phyloP scores from a whole-genome alignment of 1,284 basidiomycete species.

The Trametes sp. region DNA sequence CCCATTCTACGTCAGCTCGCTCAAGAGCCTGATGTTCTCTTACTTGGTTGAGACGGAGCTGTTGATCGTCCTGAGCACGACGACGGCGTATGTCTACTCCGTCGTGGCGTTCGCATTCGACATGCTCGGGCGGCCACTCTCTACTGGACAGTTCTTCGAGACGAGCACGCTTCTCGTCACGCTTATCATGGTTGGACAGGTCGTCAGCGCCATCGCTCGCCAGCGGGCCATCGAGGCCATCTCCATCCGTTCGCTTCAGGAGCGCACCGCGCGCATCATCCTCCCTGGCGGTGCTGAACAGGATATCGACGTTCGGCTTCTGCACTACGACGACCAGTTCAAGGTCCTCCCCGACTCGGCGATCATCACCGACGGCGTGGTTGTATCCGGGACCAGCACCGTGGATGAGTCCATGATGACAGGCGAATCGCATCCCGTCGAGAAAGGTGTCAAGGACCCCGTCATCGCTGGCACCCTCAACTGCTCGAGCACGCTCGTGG shows the following conservation, averaged over 20 bases:
- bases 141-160: constrained; percentile 53
- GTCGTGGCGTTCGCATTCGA: constrained; percentile 50
- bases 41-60: constrained; percentile 51
- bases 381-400: constrained; percentile 46
- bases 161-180: constrained; percentile 54
- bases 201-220: constrained; percentile 50
- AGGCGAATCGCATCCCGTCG: constrained; percentile 52
- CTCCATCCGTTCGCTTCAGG: constrained; percentile 46
- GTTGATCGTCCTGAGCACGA: constrained; percentile 51
- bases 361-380: constrained; percentile 52
- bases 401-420: constrained; percentile 56
- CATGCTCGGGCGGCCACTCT: constrained; percentile 44
- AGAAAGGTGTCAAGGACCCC: constrained; percentile 44
- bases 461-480: constrained; percentile 53
- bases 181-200: constrained; percentile 52
- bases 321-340: constrained; percentile 49
- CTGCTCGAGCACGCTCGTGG: constrained; percentile 45
- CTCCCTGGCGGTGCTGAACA: constrained; percentile 34
- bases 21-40: constrained; percentile 50
- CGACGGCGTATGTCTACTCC: constrained; percentile 53
- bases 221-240: constrained; percentile 47
- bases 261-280: constrained; percentile 43
- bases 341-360: constrained; percentile 46
- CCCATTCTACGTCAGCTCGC: constrained; percentile 48
- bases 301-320: constrained; percentile 45